Percentiles rank a stretch among this genome's conserved stretches.
Evolutionary conservation across 495 filamentous ascomycete species (phyloP).

Genomic region (Astrothelium subdiscretum): DNA sequence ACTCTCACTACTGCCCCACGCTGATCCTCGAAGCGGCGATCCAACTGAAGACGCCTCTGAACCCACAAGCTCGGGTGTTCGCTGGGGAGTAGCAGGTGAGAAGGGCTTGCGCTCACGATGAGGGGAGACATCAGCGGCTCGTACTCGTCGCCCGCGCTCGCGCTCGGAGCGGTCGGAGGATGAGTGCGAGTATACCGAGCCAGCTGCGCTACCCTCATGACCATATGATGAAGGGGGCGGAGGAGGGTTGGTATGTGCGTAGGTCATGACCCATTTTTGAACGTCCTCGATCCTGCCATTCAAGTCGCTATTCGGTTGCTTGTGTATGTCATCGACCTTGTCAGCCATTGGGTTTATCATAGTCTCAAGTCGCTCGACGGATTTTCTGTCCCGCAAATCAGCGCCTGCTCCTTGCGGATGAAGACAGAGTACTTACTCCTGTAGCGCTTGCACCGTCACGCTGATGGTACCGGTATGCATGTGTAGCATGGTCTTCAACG

Average conservation of each 20-base stretch:
- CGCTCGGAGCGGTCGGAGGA: not conserved
- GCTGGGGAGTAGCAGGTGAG: not conserved
- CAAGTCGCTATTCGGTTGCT: slow-evolving; percentile 18
- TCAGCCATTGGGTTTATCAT: slow-evolving; percentile 26
- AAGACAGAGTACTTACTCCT: slow-evolving; percentile 18
- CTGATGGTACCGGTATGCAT: slow-evolving; percentile 29
- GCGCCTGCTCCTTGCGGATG: not conserved
- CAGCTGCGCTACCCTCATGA: not conserved
- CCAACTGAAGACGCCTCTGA: not conserved
- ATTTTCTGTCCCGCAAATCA: slow-evolving; percentile 14
- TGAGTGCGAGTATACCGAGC: not conserved
- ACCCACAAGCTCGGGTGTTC: not conserved
- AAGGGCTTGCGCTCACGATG: not conserved
- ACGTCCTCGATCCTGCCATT: slow-evolving; percentile 26
- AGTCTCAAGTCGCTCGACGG: slow-evolving; percentile 23
- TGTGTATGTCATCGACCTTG: slow-evolving; percentile 25
- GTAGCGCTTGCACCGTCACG: slow-evolving; percentile 27
- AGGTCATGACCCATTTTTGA: slow-evolving; percentile 20
- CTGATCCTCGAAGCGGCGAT: not conserved
- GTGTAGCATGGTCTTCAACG: slow-evolving; percentile 24
- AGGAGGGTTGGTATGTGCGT: slow-evolving; percentile 18
- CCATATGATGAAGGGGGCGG: not conserved
- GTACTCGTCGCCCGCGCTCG: not conserved
- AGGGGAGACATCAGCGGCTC: not conserved
- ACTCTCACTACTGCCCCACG: not conserved